These are phyloP conservation scores for Phytophthora quininea DNA, from an alignment of 352 stramenopile genomes.

Conservation along the genomic window DNA sequence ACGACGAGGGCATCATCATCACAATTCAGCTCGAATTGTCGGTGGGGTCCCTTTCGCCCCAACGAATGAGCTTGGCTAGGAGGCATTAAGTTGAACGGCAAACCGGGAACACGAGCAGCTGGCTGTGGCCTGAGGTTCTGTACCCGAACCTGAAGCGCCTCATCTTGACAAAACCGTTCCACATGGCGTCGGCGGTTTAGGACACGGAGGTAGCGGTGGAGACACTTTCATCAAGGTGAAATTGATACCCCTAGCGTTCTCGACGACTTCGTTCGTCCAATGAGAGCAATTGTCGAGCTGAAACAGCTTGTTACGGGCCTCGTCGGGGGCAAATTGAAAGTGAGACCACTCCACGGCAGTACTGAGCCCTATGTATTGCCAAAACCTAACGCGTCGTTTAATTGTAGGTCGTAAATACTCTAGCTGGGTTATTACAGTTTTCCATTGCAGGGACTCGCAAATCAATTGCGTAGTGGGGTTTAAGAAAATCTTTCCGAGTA, in stretches of 20 bases:
- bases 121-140: not conserved
- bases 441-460: not conserved
- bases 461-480: not conserved
- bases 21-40: not conserved
- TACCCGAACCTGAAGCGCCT: not conserved
- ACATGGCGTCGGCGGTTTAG: conserved; percentile 14
- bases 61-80: not conserved
- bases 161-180: conserved; percentile 10
- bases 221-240: conserved; percentile 13
- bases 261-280: conserved; percentile 13
- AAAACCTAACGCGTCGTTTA: not conserved
- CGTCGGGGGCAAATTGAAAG: conserved; percentile 9
- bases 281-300: conserved; percentile 23
- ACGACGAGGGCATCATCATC: not conserved
- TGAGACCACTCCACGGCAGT: conserved; percentile 12
- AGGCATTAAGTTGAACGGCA: not conserved
- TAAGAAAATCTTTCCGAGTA: not conserved
- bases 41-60: not conserved
- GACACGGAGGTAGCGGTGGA: conserved; percentile 7
- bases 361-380: not conserved
- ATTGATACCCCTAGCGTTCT: conserved; percentile 5
- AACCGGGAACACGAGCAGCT: not conserved
- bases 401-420: not conserved
- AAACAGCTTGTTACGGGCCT: not conserved
- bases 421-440: not conserved